Evolutionary conservation across 2,329 filamentous ascomycete species (phyloP).

Genomic region (Fusarium brachygibbosum): DNA sequence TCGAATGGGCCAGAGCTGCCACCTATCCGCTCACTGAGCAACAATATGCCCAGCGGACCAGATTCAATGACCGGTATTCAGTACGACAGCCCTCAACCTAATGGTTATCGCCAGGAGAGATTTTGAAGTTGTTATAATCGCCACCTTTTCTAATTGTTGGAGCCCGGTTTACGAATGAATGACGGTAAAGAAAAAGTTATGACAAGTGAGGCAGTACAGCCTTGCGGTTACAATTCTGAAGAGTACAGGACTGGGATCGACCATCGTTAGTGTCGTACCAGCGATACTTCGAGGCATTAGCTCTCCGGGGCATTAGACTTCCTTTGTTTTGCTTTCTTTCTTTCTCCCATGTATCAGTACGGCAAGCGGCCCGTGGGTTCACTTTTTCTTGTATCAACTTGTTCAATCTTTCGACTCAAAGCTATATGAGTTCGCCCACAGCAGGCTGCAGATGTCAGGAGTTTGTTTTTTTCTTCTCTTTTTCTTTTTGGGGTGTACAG

Average conservation of each 20-base stretch:
- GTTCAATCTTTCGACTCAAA: constrained; percentile 22
- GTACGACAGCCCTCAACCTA: constrained; percentile 66
- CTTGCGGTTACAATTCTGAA: constrained; percentile 29
- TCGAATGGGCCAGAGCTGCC: constrained; percentile 66
- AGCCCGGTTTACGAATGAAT: constrained; percentile 46
- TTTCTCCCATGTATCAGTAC: constrained; percentile 39
- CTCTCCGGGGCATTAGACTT: constrained; percentile 37
- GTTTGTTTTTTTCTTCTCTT: constrained; percentile 17
- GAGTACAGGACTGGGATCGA: constrained; percentile 19
- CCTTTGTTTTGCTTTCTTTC: constrained; percentile 2
- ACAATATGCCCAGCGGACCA: constrained; percentile 59
- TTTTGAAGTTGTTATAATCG: neutral
- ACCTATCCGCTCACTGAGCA: constrained; percentile 67
- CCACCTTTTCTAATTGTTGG: constrained; percentile 34
- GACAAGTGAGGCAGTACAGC: constrained; percentile 34
- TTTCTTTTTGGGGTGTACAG: constrained; percentile 34
- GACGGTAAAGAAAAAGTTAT: constrained; percentile 46
- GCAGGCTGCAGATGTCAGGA: constrained; percentile 21
- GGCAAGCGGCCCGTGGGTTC: constrained; percentile 28
- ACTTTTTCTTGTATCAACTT: constrained; percentile 25
- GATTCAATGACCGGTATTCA: constrained; percentile 77
- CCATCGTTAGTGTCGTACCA: constrained; percentile 22
- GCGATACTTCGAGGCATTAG: constrained; percentile 33
- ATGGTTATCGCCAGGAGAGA: constrained; percentile 61
- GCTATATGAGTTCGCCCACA: constrained; percentile 28